Percentiles rank a stretch among this genome's conserved stretches.
phyloP scores from a whole-genome alignment of 768 basidiomycete species.

The Termitomyces sp. region DNA sequence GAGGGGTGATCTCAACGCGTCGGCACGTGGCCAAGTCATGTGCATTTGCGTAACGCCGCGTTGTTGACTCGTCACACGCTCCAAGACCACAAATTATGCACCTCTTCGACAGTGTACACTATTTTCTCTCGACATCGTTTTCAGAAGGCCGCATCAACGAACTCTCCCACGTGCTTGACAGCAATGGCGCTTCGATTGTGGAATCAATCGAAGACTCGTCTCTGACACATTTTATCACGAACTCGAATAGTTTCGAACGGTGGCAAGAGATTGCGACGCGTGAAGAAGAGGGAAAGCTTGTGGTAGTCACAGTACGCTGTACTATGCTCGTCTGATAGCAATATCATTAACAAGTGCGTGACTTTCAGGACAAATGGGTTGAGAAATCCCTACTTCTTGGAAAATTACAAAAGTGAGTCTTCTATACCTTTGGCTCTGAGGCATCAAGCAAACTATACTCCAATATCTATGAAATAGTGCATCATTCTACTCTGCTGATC shows the following conservation, averaged over 20 bases:
- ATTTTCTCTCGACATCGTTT: conserved; percentile 46
- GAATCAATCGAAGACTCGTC: conserved; percentile 25
- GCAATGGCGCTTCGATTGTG: conserved; percentile 41
- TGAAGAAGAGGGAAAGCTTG: conserved; percentile 18
- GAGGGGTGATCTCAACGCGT: background rate
- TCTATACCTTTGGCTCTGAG: background rate
- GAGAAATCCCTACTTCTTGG: conserved; percentile 57
- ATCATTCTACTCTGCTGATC: conserved; percentile 70
- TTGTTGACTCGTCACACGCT: conserved; percentile 11
- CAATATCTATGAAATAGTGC: conserved; percentile 26
- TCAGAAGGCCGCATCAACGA: conserved; percentile 32
- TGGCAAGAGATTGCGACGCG: conserved; percentile 33
- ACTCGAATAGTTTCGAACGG: conserved; percentile 50
- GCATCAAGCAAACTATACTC: background rate
- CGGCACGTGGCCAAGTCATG: background rate
- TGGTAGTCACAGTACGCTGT: conserved; percentile 31
- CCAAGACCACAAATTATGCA: conserved; percentile 5
- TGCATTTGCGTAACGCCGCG: conserved; percentile 7
- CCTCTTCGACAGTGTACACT: conserved; percentile 36
- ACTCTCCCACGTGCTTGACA: conserved; percentile 40
- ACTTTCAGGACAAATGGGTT: conserved; percentile 56
- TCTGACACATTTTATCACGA: conserved; percentile 51
- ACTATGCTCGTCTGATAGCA: background rate
- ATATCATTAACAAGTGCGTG: background rate
- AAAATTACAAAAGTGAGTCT: conserved; percentile 48